Evolutionary conservation across 2,329 filamentous ascomycete species (phyloP).

Genomic region (Phialophora chinensis): DNA sequence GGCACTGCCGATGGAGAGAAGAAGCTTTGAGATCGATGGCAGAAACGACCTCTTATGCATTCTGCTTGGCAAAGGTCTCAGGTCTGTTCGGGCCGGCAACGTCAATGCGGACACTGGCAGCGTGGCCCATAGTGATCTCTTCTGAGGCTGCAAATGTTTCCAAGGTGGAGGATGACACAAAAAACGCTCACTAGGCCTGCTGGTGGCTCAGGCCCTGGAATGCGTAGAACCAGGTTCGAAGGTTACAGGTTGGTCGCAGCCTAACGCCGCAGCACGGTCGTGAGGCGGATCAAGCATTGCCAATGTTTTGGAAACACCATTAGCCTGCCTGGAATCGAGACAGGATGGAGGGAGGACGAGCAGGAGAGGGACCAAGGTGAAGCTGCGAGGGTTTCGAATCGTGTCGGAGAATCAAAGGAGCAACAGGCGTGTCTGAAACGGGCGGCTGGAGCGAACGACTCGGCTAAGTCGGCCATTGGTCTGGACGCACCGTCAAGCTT

Average conservation of each 20-base stretch:
- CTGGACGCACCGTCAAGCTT: background rate
- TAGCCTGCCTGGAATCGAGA: slow-evolving; percentile 27
- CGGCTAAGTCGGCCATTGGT: slow-evolving; percentile 10
- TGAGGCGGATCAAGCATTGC: slow-evolving; percentile 34
- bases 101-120: slow-evolving; percentile 6
- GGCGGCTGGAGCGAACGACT: slow-evolving; percentile 11
- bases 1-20: slow-evolving; percentile 37
- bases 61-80: slow-evolving; percentile 32
- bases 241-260: slow-evolving; percentile 37
- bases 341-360: slow-evolving; percentile 21
- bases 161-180: slow-evolving; percentile 35
- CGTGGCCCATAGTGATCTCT: slow-evolving; percentile 36
- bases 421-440: slow-evolving; percentile 31
- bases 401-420: slow-evolving; percentile 33
- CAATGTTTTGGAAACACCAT: slow-evolving; percentile 32
- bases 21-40: slow-evolving; percentile 16
- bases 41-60: slow-evolving; percentile 34
- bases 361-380: slow-evolving; percentile 29
- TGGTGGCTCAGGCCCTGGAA: slow-evolving; percentile 27
- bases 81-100: slow-evolving; percentile 12
- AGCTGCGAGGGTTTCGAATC: slow-evolving; percentile 36
- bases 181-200: slow-evolving; percentile 20
- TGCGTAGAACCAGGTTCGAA: slow-evolving; percentile 22
- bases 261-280: slow-evolving; percentile 12
- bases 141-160: slow-evolving; percentile 39